These are phyloP conservation scores for Kwoniella botswanensis DNA, from an alignment of 768 basidiomycete genomes.

Conservation along the genomic window DNA sequence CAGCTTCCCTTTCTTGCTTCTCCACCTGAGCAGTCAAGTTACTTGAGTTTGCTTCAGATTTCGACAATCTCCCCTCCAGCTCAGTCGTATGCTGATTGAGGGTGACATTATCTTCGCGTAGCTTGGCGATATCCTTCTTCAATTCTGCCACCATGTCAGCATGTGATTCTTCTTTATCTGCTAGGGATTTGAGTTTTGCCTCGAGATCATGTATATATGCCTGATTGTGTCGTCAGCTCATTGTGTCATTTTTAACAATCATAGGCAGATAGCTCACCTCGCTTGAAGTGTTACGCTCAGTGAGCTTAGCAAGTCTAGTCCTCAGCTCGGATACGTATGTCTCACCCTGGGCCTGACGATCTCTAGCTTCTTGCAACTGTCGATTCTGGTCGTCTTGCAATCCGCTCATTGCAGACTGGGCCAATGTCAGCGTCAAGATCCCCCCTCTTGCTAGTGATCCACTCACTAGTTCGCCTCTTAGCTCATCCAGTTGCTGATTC, in stretches of 20 bases:
- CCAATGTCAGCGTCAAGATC: neutral
- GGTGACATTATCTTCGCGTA: constrained; percentile 74
- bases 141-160: constrained; percentile 81
- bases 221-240: constrained; percentile 60
- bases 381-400: constrained; percentile 90
- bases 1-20: constrained; percentile 74
- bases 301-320: constrained; percentile 75
- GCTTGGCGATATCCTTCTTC: constrained; percentile 76
- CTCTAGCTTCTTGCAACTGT: constrained; percentile 66
- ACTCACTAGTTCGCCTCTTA: constrained; percentile 43
- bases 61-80: constrained; percentile 76
- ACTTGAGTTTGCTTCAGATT: constrained; percentile 60
- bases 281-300: constrained; percentile 86
- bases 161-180: constrained; percentile 76
- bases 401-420: constrained; percentile 79
- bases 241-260: constrained; percentile 7
- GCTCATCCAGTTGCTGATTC: constrained; percentile 62
- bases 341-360: constrained; percentile 66
- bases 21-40: constrained; percentile 74
- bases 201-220: constrained; percentile 93
- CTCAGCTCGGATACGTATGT: constrained; percentile 86
- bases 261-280: constrained; percentile 67
- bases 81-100: constrained; percentile 81
- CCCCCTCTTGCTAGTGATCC: no score
- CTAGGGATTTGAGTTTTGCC: constrained; percentile 82